Evolutionary conservation across 805 yeast genomes (phyloP).

Genomic region (Saturnispora serradocipensis): DNA sequence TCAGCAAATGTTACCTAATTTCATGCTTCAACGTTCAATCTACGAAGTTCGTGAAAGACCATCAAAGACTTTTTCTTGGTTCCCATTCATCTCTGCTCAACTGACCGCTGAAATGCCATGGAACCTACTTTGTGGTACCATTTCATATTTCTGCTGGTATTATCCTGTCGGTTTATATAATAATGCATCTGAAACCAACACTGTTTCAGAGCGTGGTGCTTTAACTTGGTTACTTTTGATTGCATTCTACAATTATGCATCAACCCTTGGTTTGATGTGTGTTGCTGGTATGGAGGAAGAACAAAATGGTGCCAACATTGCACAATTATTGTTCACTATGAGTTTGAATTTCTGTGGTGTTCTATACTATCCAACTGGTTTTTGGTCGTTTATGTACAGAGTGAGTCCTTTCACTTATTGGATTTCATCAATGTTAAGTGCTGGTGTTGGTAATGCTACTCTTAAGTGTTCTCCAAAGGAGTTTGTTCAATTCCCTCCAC

Average conservation of each 20-base stretch:
- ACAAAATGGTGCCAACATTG: constrained; percentile 57
- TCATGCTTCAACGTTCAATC: constrained; percentile 50
- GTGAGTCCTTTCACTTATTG: constrained; percentile 63
- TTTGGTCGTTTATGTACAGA: constrained; percentile 75
- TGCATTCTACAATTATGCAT: constrained; percentile 44
- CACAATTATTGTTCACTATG: constrained; percentile 49
- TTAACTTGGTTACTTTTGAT: constrained; percentile 32
- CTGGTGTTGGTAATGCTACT: constrained; percentile 43
- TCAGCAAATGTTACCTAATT: constrained; percentile 57
- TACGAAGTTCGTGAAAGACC: constrained; percentile 71
- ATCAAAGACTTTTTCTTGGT: constrained; percentile 62
- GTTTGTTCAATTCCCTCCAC: constrained; percentile 40
- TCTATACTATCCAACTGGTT: constrained; percentile 51
- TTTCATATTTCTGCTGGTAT: constrained; percentile 55
- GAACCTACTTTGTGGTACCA: constrained; percentile 52
- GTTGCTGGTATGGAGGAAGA: constrained; percentile 51
- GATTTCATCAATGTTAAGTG: constrained; percentile 43
- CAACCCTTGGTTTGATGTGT: constrained; percentile 49
- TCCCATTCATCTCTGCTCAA: constrained; percentile 51
- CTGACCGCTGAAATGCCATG: constrained; percentile 60
- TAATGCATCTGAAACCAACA: constrained; percentile 45
- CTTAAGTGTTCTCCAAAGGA: constrained; percentile 44
- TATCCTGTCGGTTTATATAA: constrained; percentile 61
- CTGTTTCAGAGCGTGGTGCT: constrained; percentile 47
- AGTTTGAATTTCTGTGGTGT: constrained; percentile 73